phyloP scores from a whole-genome alignment of 164 flowering plant genomes.

The Tetrastigma voinierianum region DNA sequence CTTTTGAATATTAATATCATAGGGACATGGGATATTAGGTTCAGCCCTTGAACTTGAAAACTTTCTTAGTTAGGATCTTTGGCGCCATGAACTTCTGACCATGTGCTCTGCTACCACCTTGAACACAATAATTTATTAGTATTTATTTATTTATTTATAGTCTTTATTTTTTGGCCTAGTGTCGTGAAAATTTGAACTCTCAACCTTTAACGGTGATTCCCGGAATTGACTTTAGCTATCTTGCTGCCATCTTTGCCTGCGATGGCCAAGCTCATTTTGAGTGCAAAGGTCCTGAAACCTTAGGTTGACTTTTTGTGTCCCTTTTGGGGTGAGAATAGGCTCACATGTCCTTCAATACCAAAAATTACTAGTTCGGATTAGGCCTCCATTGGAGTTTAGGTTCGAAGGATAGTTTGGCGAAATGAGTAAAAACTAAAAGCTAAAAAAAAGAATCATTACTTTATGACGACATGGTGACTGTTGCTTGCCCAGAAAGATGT shows the following conservation, averaged over 20 bases:
- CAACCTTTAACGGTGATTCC: slow-evolving; percentile 4
- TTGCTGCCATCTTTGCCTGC: neutral
- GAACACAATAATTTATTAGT: too few species aligned
- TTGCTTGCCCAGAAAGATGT: slow-evolving; percentile 11
- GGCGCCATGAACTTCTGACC: too few species aligned
- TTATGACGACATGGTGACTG: neutral
- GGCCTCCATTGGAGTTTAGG: neutral
- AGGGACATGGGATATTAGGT: too few species aligned
- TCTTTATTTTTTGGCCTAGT: slow-evolving; percentile 3
- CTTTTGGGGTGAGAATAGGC: slow-evolving; percentile 3
- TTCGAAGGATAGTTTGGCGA: slow-evolving; percentile 3
- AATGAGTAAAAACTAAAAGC: neutral
- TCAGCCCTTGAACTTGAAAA: too few species aligned
- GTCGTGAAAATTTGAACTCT: slow-evolving; percentile 5
- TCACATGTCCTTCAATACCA: neutral
- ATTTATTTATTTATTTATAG: too few species aligned
- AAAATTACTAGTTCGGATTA: slow-evolving; percentile 7
- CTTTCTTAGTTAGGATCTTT: too few species aligned
- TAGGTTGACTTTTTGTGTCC: slow-evolving; percentile 19
- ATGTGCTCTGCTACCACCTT: too few species aligned
- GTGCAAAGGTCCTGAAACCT: slow-evolving; percentile 11
- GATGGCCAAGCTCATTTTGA: slow-evolving; percentile 10
- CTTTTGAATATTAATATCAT: too few species aligned
- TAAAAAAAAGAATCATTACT: neutral
- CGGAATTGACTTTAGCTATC: slow-evolving; percentile 13